phyloP scores from a whole-genome alignment of 441 rosid species.

The Jatropha multifida region DNA sequence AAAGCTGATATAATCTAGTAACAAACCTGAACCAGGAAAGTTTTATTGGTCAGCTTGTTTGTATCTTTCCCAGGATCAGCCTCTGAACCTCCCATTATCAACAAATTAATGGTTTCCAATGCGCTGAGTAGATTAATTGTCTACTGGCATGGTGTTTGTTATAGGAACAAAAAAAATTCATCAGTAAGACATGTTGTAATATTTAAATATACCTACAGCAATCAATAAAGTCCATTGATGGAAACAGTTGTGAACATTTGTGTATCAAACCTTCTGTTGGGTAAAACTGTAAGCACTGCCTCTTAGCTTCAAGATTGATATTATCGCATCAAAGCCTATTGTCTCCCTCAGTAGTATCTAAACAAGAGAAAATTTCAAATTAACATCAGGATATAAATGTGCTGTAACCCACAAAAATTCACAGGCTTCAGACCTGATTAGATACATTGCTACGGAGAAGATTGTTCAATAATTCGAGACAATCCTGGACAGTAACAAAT shows the following conservation, averaged over 20 bases:
- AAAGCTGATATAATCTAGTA: slow-evolving; percentile 8
- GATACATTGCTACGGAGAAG: slow-evolving; percentile 82
- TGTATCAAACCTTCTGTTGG: slow-evolving; percentile 94
- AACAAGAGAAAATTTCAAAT: slow-evolving; percentile 24
- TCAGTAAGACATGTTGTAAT: slow-evolving; percentile 39
- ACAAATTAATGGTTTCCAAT: slow-evolving; percentile 80
- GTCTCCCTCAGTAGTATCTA: slow-evolving; percentile 93
- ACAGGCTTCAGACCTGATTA: slow-evolving; percentile 66
- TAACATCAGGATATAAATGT: slow-evolving; percentile 22
- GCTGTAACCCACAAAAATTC: slow-evolving; percentile 2
- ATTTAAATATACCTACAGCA: slow-evolving; percentile 3
- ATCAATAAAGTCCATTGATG: slow-evolving; percentile 19
- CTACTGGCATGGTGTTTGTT: slow-evolving; percentile 80
- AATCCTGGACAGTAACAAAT: slow-evolving; percentile 56
- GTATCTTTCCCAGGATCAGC: slow-evolving; percentile 70
- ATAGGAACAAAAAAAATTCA: slow-evolving; percentile 38
- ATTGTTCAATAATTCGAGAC: slow-evolving; percentile 90
- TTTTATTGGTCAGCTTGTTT: slow-evolving; percentile 74
- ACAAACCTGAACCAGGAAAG: slow-evolving; percentile 86
- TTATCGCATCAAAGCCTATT: slow-evolving; percentile 77
- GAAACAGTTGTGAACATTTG: slow-evolving; percentile 21
- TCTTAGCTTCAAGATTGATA: slow-evolving; percentile 73
- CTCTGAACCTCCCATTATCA: slow-evolving; percentile 70
- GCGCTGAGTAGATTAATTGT: slow-evolving; percentile 86
- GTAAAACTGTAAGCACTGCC: slow-evolving; percentile 83